phyloP scores from a whole-genome alignment of 1,284 basidiomycete species.

The Phellinidium pouzarii region DNA sequence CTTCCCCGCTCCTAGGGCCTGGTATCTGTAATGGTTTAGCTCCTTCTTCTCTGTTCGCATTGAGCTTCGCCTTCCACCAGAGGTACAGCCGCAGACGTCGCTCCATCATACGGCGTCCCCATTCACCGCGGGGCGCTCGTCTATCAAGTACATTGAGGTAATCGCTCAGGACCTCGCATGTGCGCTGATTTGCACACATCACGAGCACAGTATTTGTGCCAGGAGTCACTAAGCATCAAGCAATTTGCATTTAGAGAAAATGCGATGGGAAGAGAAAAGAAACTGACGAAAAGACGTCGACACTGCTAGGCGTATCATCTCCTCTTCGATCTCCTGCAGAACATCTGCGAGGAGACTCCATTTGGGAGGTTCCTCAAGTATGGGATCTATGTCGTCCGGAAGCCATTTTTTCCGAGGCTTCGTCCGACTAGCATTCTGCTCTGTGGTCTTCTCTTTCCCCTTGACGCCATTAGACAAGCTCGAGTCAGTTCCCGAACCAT shows the following conservation, averaged over 20 bases:
- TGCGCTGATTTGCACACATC: slow-evolving; percentile 82
- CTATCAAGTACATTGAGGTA: slow-evolving; percentile 67
- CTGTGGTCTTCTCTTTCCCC: slow-evolving; percentile 16
- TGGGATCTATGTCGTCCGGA: slow-evolving; percentile 75
- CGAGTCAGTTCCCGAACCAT: too few relatives aligned
- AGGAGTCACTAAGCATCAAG: slow-evolving; percentile 41
- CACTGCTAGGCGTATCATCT: slow-evolving; percentile 61
- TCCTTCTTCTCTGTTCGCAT: slow-evolving; percentile 33
- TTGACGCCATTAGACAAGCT: too few relatives aligned
- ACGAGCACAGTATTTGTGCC: slow-evolving; percentile 78
- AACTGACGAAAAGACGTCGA: slow-evolving; percentile 24
- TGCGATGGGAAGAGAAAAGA: not conserved
- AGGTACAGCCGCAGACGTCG: slow-evolving; percentile 66
- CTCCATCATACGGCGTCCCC: slow-evolving; percentile 76
- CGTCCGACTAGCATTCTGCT: slow-evolving; percentile 19
- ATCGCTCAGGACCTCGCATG: slow-evolving; percentile 69
- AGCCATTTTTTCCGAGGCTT: slow-evolving; percentile 45
- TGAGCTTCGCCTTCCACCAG: slow-evolving; percentile 72
- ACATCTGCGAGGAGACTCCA: slow-evolving; percentile 86
- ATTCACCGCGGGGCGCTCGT: slow-evolving; percentile 47
- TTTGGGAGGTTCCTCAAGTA: slow-evolving; percentile 93
- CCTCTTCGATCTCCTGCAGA: slow-evolving; percentile 87
- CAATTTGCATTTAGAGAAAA: slow-evolving; percentile 5
- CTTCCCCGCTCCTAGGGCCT: slow-evolving; percentile 13
- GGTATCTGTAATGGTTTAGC: slow-evolving; percentile 23